These are phyloP conservation scores for Sanghuangporus weigelae DNA, from an alignment of 1,284 basidiomycete species.

Conservation along the genomic window DNA sequence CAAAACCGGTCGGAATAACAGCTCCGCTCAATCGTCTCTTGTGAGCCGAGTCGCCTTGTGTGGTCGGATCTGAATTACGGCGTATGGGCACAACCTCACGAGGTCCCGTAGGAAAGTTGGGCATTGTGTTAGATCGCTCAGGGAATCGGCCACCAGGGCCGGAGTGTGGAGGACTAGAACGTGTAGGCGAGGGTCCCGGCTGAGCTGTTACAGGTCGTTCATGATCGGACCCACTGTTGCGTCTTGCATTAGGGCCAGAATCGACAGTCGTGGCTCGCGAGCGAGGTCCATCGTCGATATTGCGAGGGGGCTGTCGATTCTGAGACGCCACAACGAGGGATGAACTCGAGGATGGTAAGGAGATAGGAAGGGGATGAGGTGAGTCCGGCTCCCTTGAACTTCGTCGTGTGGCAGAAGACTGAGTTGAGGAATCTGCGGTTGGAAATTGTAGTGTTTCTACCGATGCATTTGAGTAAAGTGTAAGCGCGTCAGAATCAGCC, in stretches of 20 bases:
- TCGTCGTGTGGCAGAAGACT: not conserved
- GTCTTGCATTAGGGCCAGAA: slow-evolving; percentile 7
- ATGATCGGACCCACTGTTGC: slow-evolving; percentile 8
- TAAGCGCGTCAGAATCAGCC: slow-evolving; percentile 14
- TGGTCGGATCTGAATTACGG: slow-evolving; percentile 3
- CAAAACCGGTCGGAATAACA: slow-evolving; percentile 9
- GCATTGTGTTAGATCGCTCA: not conserved
- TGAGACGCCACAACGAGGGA: slow-evolving; percentile 1
- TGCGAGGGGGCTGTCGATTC: not conserved
- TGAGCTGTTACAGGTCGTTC: not conserved
- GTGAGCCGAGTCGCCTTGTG: slow-evolving; percentile 4
- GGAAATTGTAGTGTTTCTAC: slow-evolving; percentile 9
- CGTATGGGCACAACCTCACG: slow-evolving; percentile 1
- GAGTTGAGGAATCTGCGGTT: not conserved
- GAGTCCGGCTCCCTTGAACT: slow-evolving; percentile 5
- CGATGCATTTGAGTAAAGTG: slow-evolving; percentile 13
- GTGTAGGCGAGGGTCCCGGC: slow-evolving; percentile 1
- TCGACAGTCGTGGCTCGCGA: slow-evolving; percentile 6
- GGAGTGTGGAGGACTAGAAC: slow-evolving; percentile 3
- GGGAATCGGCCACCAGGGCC: not conserved
- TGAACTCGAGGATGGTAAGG: slow-evolving; percentile 3
- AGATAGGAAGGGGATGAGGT: slow-evolving; percentile 1
- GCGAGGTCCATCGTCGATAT: not conserved
- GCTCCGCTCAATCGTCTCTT: slow-evolving; percentile 11
- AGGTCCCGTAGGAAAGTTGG: not conserved